Conservation (phyloP, 2,329 filamentous ascomycete genomes). For the Penicillium sp. region DNA sequence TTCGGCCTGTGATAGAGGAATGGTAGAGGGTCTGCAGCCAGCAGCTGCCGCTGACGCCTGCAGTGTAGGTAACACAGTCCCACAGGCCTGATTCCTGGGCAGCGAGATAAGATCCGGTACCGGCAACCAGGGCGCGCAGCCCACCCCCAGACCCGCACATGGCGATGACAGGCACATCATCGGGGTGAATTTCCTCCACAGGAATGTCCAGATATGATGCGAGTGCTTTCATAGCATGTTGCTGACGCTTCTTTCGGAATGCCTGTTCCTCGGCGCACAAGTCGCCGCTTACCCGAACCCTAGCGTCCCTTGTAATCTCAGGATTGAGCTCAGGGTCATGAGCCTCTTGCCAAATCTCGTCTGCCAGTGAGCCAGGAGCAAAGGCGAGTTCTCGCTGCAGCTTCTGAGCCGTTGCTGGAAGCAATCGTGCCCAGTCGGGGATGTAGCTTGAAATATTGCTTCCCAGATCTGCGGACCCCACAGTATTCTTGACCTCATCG, state of each 20-base stretch:
- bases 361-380: conserved; percentile 80
- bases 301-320: conserved; percentile 78
- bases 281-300: conserved; percentile 75
- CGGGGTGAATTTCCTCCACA: conserved; percentile 79
- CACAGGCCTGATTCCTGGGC: conserved; percentile 83
- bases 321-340: conserved; percentile 80
- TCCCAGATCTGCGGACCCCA: conserved; percentile 44
- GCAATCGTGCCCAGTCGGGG: conserved; percentile 74
- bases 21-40: conserved; percentile 91
- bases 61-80: conserved; percentile 91
- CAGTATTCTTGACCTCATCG: conserved; percentile 39
- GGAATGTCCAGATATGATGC: conserved; percentile 77
- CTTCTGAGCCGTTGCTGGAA: conserved; percentile 77
- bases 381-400: conserved; percentile 84
- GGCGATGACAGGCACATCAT: conserved; percentile 89
- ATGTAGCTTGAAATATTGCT: conserved; percentile 66
- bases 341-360: conserved; percentile 91
- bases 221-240: conserved; percentile 68
- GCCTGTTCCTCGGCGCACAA: conserved; percentile 79
- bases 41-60: conserved; percentile 92
- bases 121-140: conserved; percentile 82
- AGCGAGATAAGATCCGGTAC: conserved; percentile 81
- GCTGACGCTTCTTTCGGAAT: conserved; percentile 68
- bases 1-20: conserved; percentile 69
- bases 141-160: conserved; percentile 94